Evolutionary conservation across 495 filamentous ascomycete genomes (phyloP).

Genomic region (Choiromyces venosus): DNA sequence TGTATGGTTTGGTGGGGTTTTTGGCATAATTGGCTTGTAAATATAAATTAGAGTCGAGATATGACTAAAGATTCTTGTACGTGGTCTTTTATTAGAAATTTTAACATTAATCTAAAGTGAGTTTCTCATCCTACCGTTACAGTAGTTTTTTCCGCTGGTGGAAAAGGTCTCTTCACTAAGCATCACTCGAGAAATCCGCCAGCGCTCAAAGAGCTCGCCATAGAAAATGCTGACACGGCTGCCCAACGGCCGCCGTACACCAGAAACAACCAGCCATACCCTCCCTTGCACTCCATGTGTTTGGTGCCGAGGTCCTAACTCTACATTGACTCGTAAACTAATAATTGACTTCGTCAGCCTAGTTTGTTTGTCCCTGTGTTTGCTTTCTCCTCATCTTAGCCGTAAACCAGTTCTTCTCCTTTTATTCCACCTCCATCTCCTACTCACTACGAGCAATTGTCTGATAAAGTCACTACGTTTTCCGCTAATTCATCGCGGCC

Average conservation of each 20-base stretch:
- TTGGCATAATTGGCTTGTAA: conserved; percentile 51
- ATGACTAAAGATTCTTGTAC: background rate
- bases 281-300: background rate
- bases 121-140: background rate
- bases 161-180: background rate
- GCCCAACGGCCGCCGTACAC: background rate
- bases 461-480: background rate
- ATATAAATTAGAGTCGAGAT: conserved; percentile 48
- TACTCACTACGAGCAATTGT: background rate
- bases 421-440: background rate
- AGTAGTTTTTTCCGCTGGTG: background rate
- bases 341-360: background rate
- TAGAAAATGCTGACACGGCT: background rate
- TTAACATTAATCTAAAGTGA: background rate
- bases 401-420: background rate
- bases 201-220: background rate
- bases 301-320: background rate
- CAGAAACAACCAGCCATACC: background rate
- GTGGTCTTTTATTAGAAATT: background rate
- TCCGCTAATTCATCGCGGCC: background rate
- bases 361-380: background rate
- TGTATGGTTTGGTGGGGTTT: conserved; percentile 47
- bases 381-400: background rate
- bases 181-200: background rate
- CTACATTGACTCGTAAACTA: background rate